Percentiles rank a stretch among this genome's conserved stretches.
phyloP scores from a whole-genome alignment of 2,329 filamentous ascomycete species.

The Calonectria multiphialidica region DNA sequence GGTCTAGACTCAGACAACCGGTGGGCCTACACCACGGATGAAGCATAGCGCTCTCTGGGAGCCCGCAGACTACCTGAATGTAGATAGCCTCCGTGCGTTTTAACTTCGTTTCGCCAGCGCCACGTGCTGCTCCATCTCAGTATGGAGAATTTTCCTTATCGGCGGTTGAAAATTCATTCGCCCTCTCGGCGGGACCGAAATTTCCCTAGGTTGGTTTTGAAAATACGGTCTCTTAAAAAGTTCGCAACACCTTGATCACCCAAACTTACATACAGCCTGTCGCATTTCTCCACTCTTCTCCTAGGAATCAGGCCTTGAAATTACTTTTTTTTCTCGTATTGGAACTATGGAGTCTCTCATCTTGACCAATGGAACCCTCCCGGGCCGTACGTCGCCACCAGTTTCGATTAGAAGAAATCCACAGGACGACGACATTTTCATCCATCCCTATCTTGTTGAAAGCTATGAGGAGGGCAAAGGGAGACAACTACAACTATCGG shows the following conservation, averaged over 20 bases:
- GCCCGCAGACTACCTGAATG: neutral
- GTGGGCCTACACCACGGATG: neutral
- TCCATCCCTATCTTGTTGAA: constrained; percentile 38
- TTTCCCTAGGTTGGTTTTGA: neutral
- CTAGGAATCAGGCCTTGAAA: neutral
- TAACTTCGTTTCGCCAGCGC: neutral
- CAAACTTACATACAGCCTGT: neutral
- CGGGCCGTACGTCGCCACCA: neutral
- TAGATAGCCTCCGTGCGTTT: neutral
- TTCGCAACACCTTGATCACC: neutral
- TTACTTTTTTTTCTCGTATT: neutral
- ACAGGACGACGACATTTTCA: constrained; percentile 34
- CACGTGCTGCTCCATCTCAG: neutral
- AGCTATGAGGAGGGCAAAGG: constrained; percentile 41
- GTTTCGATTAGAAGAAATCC: neutral
- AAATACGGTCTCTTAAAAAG: neutral
- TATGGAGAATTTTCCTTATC: neutral
- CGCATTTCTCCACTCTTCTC: too few relatives aligned
- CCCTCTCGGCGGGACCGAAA: neutral
- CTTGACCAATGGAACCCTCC: neutral
- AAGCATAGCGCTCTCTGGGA: neutral
- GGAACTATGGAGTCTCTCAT: neutral
- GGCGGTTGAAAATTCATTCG: neutral
- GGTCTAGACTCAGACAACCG: neutral
- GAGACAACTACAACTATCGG: constrained; percentile 37